A percentile compares a stretch with the other conserved stretches of the same genome.
Conservation (phyloP, 1,284 basidiomycete species). For the Ceratobasidium sp. region DNA sequence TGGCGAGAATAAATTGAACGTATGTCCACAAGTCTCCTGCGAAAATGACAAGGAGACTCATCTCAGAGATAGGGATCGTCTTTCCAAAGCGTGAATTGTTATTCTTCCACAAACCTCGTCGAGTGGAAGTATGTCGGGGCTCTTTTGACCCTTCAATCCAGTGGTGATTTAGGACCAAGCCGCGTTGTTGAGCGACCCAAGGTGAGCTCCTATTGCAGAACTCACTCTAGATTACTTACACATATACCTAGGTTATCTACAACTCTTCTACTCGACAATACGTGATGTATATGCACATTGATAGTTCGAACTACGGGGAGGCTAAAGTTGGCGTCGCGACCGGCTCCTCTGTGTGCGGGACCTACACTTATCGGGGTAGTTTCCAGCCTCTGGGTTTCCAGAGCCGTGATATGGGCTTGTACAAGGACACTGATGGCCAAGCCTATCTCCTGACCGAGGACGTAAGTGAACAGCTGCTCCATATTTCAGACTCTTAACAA, state of each 20-base stretch:
- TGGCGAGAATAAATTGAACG: slow-evolving; percentile 47
- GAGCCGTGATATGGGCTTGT: slow-evolving; percentile 49
- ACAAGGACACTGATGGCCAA: slow-evolving; percentile 48
- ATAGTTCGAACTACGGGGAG: slow-evolving; percentile 48
- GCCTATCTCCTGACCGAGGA: slow-evolving; percentile 49
- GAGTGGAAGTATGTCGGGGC: slow-evolving; percentile 48
- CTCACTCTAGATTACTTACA: not conserved
- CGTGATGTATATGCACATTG: slow-evolving; percentile 50
- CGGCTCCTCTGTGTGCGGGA: slow-evolving; percentile 46
- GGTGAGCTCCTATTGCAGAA: not conserved
- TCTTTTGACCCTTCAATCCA: slow-evolving; percentile 45
- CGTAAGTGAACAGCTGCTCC: slow-evolving; percentile 24
- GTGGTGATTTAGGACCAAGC: slow-evolving; percentile 48
- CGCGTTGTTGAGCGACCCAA: slow-evolving; percentile 48
- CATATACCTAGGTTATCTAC: slow-evolving; percentile 42
- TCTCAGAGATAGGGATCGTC: slow-evolving; percentile 27
- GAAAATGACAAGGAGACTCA: not conserved
- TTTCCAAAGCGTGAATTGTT: slow-evolving; percentile 48
- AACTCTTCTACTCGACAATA: slow-evolving; percentile 44
- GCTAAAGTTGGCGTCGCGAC: slow-evolving; percentile 50
- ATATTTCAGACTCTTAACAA: not conserved
- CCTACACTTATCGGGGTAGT: slow-evolving; percentile 46
- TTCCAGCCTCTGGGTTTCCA: slow-evolving; percentile 48
- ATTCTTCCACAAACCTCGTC: slow-evolving; percentile 47
- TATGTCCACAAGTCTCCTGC: not conserved